Percentiles rank a stretch among this genome's conserved stretches.
Evolutionary conservation across 257 asterid species (phyloP).

Genomic region (Scutellaria baicalensis): DNA sequence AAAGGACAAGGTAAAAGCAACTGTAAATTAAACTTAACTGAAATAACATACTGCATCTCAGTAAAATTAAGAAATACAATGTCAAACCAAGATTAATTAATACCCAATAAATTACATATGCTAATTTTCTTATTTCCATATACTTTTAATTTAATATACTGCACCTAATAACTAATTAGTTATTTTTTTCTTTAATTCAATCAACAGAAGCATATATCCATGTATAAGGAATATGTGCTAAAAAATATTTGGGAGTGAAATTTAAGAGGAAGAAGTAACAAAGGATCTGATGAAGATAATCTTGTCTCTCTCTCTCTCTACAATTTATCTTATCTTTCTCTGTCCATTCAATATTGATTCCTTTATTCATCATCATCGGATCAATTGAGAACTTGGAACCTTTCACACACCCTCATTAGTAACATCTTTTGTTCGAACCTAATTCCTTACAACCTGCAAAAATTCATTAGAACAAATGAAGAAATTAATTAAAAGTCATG

Average conservation of each 20-base stretch:
- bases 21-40: slow-evolving; percentile 19
- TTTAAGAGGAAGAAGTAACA: slow-evolving; percentile 13
- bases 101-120: not conserved
- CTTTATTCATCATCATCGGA: not conserved
- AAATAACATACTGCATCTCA: slow-evolving; percentile 7
- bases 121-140: too few species aligned
- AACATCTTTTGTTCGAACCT: not conserved
- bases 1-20: not conserved
- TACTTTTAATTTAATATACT: too few species aligned
- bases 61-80: not conserved
- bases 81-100: not conserved
- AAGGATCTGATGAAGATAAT: slow-evolving; percentile 22
- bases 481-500: too few species aligned
- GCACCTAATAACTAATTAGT: not conserved
- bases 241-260: not conserved
- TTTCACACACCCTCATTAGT: too few species aligned
- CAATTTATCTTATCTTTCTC: not conserved
- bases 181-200: not conserved
- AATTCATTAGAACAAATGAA: too few species aligned
- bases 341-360: not conserved
- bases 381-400: too few species aligned
- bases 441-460: slow-evolving; percentile 12
- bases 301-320: not conserved
- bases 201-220: not conserved
- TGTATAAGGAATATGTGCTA: too few species aligned